These are phyloP conservation scores for Xylaria sp. DNA, from an alignment of 2,329 filamentous ascomycete genomes.

Conservation along the genomic window DNA sequence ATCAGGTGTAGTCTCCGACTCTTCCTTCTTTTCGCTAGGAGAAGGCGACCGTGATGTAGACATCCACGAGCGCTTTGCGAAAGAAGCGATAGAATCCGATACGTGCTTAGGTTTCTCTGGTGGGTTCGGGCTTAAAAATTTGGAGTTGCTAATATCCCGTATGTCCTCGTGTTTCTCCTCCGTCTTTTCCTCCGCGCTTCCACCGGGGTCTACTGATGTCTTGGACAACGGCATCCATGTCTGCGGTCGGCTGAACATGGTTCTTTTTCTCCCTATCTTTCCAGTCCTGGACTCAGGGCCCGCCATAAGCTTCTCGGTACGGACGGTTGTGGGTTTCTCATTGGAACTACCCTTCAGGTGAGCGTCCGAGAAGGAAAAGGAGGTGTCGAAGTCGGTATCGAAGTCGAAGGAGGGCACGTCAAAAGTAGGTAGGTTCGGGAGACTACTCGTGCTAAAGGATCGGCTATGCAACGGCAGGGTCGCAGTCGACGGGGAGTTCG, in stretches of 20 bases:
- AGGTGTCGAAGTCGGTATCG: slow-evolving; percentile 51
- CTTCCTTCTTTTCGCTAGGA: slow-evolving; percentile 40
- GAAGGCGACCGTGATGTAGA: slow-evolving; percentile 53
- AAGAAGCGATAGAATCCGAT: slow-evolving; percentile 52
- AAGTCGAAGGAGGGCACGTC: slow-evolving; percentile 58
- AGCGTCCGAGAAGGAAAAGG: slow-evolving; percentile 44
- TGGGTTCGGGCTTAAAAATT: slow-evolving; percentile 34
- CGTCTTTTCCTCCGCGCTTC: slow-evolving; percentile 34
- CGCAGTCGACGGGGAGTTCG: slow-evolving; percentile 11
- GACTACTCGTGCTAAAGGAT: slow-evolving; percentile 37
- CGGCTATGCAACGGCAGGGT: slow-evolving; percentile 18
- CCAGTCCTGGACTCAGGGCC: slow-evolving; percentile 32
- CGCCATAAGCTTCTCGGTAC: slow-evolving; percentile 29
- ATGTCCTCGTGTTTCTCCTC: slow-evolving; percentile 12
- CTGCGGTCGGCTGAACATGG: slow-evolving; percentile 52
- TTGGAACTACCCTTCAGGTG: slow-evolving; percentile 28
- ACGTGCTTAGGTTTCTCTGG: slow-evolving; percentile 43
- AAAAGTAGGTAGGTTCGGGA: slow-evolving; percentile 47
- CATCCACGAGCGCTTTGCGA: slow-evolving; percentile 57
- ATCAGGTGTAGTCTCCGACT: slow-evolving; percentile 28
- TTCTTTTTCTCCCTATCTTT: slow-evolving; percentile 45
- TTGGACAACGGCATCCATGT: slow-evolving; percentile 57
- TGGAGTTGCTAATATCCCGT: slow-evolving; percentile 16
- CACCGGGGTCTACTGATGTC: slow-evolving; percentile 42
- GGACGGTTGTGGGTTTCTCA: slow-evolving; percentile 30